phyloP scores from a whole-genome alignment of 2,329 filamentous ascomycete species.

The Pyricularia grisea region DNA sequence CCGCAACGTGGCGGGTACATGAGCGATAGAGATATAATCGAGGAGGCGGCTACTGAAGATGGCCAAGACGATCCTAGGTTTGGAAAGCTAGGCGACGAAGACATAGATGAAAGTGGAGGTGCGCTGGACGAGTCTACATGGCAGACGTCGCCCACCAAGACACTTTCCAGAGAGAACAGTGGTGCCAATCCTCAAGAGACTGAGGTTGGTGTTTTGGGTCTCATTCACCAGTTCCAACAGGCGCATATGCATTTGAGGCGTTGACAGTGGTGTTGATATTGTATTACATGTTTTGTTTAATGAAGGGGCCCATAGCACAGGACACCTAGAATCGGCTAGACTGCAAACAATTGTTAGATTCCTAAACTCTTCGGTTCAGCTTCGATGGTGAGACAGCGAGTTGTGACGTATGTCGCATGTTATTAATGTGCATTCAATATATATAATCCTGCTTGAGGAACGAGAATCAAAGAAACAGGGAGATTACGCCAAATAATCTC shows the following conservation, averaged over 20 bases:
- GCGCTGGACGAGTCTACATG: conserved; percentile 49
- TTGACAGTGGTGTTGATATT: background rate
- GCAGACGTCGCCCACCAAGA: conserved; percentile 45
- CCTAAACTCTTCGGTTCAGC: background rate
- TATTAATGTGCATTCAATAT: background rate
- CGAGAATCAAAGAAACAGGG: background rate
- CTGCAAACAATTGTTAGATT: background rate
- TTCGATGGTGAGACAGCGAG: background rate
- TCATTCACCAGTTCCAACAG: conserved; percentile 51
- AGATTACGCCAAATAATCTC: background rate
- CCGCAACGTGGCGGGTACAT: conserved; percentile 32
- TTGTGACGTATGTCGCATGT: background rate
- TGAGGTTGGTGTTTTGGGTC: conserved; percentile 45
- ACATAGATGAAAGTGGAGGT: conserved; percentile 41
- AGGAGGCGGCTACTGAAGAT: conserved; percentile 41
- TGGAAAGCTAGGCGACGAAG: conserved; percentile 46
- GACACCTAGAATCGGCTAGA: background rate
- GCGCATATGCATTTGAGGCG: conserved; percentile 29
- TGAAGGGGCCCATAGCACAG: background rate
- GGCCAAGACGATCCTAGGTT: conserved; percentile 24
- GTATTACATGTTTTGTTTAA: background rate
- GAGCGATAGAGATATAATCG: conserved; percentile 41
- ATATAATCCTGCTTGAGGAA: background rate
- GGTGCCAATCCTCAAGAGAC: conserved; percentile 32
- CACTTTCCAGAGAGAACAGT: conserved; percentile 43